Evolutionary conservation across 139 green algal species (phyloP).

Genomic region (Chlamydomonas sphaeroides): DNA sequence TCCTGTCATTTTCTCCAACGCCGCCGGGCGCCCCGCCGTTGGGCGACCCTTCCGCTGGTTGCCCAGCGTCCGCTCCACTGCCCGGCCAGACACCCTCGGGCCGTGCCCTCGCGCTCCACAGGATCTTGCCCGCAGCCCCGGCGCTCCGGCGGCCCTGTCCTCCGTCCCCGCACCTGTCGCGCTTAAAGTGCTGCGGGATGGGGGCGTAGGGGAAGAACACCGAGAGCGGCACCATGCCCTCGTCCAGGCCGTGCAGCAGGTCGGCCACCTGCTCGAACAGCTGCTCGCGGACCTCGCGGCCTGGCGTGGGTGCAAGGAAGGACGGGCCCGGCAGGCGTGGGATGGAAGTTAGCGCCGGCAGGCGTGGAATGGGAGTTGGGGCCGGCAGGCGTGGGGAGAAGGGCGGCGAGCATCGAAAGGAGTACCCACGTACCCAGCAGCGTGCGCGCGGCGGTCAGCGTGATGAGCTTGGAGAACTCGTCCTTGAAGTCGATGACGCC

Average conservation of each 20-base stretch:
- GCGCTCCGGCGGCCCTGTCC: too few species aligned
- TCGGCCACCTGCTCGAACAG: conserved; percentile 90
- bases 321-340: background rate
- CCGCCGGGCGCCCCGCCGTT: too few species aligned
- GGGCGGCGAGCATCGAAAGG: too few species aligned
- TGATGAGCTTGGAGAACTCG: conserved; percentile 91
- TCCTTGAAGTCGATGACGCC: conserved; percentile 93
- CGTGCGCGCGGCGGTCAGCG: conserved; percentile 91
- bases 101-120: too few species aligned
- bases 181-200: conserved; percentile 85
- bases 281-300: conserved; percentile 94
- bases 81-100: too few species aligned
- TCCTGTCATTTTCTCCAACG: too few species aligned
- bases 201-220: conserved; percentile 96
- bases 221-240: conserved; percentile 95
- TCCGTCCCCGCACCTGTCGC: conserved; percentile 73
- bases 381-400: too few species aligned
- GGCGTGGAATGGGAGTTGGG: background rate
- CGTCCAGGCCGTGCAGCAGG: conserved; percentile 96
- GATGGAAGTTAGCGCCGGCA: background rate
- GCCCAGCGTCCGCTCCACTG: too few species aligned
- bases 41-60: too few species aligned
- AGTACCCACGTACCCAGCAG: too few species aligned
- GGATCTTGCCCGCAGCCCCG: too few species aligned
- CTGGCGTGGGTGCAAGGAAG: conserved; percentile 57